These are phyloP conservation scores for Penicillium robsamsonii DNA, from an alignment of 495 filamentous ascomycete genomes.

Conservation along the genomic window DNA sequence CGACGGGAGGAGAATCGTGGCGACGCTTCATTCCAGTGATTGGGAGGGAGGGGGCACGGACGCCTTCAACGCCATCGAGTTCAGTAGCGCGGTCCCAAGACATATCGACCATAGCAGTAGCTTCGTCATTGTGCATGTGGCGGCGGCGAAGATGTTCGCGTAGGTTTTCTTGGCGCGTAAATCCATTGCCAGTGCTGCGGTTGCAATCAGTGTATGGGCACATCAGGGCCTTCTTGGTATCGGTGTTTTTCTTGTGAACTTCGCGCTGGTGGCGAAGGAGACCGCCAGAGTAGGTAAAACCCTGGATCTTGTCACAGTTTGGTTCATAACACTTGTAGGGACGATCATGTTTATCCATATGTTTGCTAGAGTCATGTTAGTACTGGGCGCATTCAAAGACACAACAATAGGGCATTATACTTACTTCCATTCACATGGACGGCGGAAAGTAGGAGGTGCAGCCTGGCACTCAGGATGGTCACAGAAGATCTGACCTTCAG, in stretches of 20 bases:
- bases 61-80: slow-evolving; percentile 18
- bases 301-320: slow-evolving; percentile 82
- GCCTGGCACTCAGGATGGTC: slow-evolving; percentile 58
- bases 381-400: slow-evolving; percentile 6
- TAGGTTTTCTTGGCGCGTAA: slow-evolving; percentile 86
- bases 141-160: slow-evolving; percentile 89
- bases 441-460: slow-evolving; percentile 59
- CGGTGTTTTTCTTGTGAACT: slow-evolving; percentile 82
- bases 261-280: slow-evolving; percentile 86
- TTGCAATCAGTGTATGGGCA: slow-evolving; percentile 87
- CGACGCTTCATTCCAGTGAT: slow-evolving; percentile 41
- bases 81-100: slow-evolving; percentile 29
- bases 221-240: slow-evolving; percentile 75
- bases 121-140: slow-evolving; percentile 57
- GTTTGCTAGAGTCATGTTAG: slow-evolving; percentile 60
- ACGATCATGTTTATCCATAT: slow-evolving; percentile 95
- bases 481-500: slow-evolving; percentile 69
- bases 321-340: slow-evolving; percentile 78
- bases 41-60: slow-evolving; percentile 26
- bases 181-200: slow-evolving; percentile 74
- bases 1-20: slow-evolving; percentile 44
- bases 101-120: slow-evolving; percentile 33
- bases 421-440: slow-evolving; percentile 93
- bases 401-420: slow-evolving; percentile 31
- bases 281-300: slow-evolving; percentile 91